Base-by-base conservation (phyloP, 139 green algal species). In the Desmodesmus armatus region DNA sequence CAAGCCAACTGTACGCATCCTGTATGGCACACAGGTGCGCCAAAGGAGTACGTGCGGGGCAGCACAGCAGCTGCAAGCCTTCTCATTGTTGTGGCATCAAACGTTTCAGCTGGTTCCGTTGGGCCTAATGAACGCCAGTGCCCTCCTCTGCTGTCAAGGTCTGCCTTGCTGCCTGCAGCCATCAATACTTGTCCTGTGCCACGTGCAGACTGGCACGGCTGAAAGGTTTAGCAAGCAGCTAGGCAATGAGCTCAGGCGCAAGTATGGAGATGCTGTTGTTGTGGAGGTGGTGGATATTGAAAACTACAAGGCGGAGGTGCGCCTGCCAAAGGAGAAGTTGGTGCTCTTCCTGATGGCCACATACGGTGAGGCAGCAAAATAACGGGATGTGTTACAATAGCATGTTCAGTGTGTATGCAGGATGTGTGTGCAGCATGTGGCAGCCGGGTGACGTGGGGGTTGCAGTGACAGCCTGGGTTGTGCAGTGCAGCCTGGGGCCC, bases 141-240 rank as follows among this genome's bases (percentile, higher is more conserved):
- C 21, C 35, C 21, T 33, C n/a, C 77, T 82, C 25, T 23, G 21
- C 19, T 19, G 53, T 29, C 31, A 33, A 43, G 44, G 44, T 31
- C 47, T 33, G n/a, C 27, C 17, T 80, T 67, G 27, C 82, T 96
- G 23, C 78, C 96, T 55, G 96, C 91, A 89, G 72, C 90, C 90
- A 0, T 23, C 49, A 19, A 80, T 91, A 2, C 78, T 88, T 19
- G 79, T 94, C 17, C 87, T 94, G 3, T 94, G 86, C 44, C 88
- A 88, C 37, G 92, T 88, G 19, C 67, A 98, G 87, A 98, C 96
- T 0, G 96, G 95, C n/a, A 98, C 96, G 2, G 92, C 95, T 1
- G 96, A 99, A 90, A 88, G 95, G 27, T 98, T 99, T 77, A 87
- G 91, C 70, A 98, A 98, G 87, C 91, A 96, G 78, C 86, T 98